These are phyloP conservation scores for Myriosclerotinia scirpicola DNA, from an alignment of 2,329 filamentous ascomycete species.

Conservation along the genomic window DNA sequence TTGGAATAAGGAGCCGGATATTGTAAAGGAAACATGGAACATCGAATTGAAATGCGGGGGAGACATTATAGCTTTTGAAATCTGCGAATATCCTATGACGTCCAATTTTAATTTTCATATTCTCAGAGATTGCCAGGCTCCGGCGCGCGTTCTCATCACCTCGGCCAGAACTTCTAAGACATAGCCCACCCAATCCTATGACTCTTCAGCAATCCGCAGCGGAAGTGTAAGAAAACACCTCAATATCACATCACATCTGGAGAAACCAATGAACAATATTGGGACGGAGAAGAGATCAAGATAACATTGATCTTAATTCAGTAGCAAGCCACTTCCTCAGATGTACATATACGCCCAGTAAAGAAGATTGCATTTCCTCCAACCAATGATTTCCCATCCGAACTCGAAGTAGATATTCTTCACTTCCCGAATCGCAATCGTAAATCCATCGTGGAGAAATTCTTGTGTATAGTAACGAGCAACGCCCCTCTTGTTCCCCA, in stretches of 20 bases:
- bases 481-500: constrained; percentile 34
- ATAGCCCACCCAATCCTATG: neutral
- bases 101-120: neutral
- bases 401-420: constrained; percentile 35
- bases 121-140: neutral
- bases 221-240: constrained; percentile 2
- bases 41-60: neutral
- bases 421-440: constrained; percentile 28
- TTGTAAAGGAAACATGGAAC: neutral
- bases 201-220: neutral
- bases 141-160: neutral
- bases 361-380: constrained; percentile 39
- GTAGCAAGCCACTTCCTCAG: constrained; percentile 26
- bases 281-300: constrained; percentile 22
- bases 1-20: neutral
- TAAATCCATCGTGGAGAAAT: constrained; percentile 20
- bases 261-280: constrained; percentile 19
- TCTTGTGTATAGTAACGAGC: constrained; percentile 31
- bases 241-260: constrained; percentile 14
- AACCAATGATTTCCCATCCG: constrained; percentile 32
- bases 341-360: constrained; percentile 40
- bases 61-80: neutral
- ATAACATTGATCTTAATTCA: constrained; percentile 26
- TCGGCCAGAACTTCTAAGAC: neutral
- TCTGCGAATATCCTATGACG: neutral